Base-by-base conservation (phyloP, 345 rosid species). In the Linum usitatissimum region DNA sequence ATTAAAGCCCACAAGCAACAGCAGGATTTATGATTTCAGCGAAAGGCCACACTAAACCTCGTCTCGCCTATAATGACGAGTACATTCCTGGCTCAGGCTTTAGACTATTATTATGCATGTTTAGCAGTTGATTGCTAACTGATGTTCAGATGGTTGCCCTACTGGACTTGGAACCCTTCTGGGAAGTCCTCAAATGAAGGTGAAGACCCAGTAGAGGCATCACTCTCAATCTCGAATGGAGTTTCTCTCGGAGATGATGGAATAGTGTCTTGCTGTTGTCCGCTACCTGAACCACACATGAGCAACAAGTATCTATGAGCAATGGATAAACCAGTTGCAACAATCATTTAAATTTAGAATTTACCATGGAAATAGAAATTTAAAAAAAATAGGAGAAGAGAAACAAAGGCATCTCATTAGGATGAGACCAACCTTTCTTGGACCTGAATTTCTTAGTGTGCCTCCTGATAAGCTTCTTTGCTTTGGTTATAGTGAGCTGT, bases 401-500 rank as follows among this genome's bases (percentile, higher is more conserved):
- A 54, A 39, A 10, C 45, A 4, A 18, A 12, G 10, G 28, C 7
- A 7, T 28, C 28, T 23, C 34, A 15, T 31, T 20, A 18, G 28
- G 28, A 23, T 23, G 28, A 23, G 5, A 48, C 71, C 30, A 38
- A 92, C 98, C 96, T 90, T 83, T 84, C 73, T 45, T 83, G 57
- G 87, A 74, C 28, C 95, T 83, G 64, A 93, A 82, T 66, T 87
- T 93, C 76, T 86, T 93, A 34, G 99, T 93, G 73, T 87, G 96
- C 6, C 96, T 84, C 79, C 76, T 80, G 57, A 93, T 78, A 68
- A 93, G 94, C 69, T 71, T 88, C 76, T 76, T 93, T 18, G 99
- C 92, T 76, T 84, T 87, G 20, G 86, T 90, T 75, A 93, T 93
- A 34, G 99, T 93, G 61, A 87, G 85, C 69, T 93, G 99, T 71